Percentiles rank a stretch among this genome's conserved stretches.
Evolutionary conservation across 106 monocot species (phyloP).

Genomic region (Gastrodia elata): DNA sequence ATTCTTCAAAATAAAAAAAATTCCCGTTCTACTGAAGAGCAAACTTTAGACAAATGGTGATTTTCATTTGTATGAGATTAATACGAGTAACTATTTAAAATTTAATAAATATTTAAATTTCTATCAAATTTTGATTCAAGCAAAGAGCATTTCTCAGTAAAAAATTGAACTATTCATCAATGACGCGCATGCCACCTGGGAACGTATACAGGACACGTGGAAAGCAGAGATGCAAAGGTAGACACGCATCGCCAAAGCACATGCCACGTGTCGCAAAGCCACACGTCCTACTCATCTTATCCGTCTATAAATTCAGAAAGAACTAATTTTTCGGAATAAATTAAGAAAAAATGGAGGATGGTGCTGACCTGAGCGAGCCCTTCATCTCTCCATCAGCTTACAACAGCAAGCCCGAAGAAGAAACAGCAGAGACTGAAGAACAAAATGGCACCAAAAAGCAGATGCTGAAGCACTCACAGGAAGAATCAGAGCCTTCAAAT

Average conservation of each 20-base stretch:
- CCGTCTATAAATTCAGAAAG: neutral
- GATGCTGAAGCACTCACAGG: neutral
- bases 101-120: too few relatives aligned
- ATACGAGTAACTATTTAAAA: too few relatives aligned
- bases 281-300: neutral
- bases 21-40: too few relatives aligned
- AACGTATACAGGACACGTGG: neutral
- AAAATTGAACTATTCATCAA: too few relatives aligned
- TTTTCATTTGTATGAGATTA: too few relatives aligned
- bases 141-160: too few relatives aligned
- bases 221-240: neutral
- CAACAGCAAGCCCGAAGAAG: neutral
- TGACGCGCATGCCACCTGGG: too few relatives aligned
- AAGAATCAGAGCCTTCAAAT: neutral
- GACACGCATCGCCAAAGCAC: neutral
- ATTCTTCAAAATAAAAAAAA: too few relatives aligned
- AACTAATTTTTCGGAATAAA: neutral
- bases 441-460: neutral
- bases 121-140: too few relatives aligned
- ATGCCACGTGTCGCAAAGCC: neutral
- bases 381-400: neutral
- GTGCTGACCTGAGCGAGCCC: neutral
- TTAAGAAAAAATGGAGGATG: neutral
- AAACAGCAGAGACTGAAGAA: neutral
- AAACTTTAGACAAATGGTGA: too few relatives aligned